A percentile compares a stretch with the other conserved stretches of the same genome.
These are phyloP conservation scores for Tarenaya hassleriana DNA, from an alignment of 345 rosid species.

Conservation along the genomic window DNA sequence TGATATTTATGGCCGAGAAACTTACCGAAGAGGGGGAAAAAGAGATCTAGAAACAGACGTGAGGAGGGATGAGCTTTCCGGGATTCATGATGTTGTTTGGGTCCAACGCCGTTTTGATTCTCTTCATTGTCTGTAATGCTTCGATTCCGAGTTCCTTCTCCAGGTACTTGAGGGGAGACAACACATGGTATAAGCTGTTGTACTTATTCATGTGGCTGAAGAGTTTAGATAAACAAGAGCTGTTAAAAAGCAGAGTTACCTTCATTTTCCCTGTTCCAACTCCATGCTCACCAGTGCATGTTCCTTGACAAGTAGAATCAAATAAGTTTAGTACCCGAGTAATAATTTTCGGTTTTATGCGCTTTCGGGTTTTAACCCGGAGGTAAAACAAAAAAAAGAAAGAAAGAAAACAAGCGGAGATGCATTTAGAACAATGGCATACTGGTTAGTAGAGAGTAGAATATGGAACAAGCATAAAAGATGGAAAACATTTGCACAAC, in stretches of 20 bases:
- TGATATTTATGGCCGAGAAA: too few relatives aligned
- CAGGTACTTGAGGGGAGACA: conserved; percentile 43
- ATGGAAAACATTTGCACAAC: not conserved
- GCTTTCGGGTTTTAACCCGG: too few relatives aligned
- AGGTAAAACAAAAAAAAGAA: too few relatives aligned
- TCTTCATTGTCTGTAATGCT: conserved; percentile 76
- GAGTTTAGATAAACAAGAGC: not conserved
- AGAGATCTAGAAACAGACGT: conserved; percentile 53
- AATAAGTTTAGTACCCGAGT: conserved; percentile 9
- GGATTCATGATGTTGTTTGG: conserved; percentile 94
- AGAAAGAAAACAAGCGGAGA: too few relatives aligned
- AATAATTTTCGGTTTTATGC: conserved; percentile 2
- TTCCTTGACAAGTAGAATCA: conserved; percentile 48
- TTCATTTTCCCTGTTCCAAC: conserved; percentile 93
- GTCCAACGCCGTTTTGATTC: conserved; percentile 67
- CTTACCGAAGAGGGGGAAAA: not conserved
- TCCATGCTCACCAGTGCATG: conserved; percentile 95
- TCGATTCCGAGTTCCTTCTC: conserved; percentile 85
- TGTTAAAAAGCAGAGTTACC: conserved; percentile 43
- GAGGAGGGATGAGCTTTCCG: conserved; percentile 91
- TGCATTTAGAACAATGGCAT: not conserved
- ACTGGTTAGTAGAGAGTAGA: not conserved
- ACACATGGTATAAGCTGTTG: not conserved
- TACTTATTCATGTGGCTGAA: not conserved
- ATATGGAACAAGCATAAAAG: not conserved